Conservation (phyloP, 2,329 filamentous ascomycete species). For the Parastagonospora avenae region DNA sequence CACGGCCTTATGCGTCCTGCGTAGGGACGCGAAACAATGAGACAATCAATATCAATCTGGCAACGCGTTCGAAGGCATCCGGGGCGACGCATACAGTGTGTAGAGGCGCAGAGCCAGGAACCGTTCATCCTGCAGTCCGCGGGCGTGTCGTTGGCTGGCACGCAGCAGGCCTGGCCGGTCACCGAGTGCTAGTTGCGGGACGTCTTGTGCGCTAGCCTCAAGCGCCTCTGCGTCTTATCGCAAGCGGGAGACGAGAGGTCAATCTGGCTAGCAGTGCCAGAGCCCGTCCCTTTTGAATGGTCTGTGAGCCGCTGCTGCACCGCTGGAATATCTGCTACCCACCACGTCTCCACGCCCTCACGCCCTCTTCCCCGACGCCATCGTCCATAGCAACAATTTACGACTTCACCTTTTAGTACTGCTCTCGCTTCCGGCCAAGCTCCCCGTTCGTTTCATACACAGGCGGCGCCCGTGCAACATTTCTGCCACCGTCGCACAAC, state of each 20-base stretch:
- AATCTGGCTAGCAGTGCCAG: slow-evolving; percentile 5
- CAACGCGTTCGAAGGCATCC: no score
- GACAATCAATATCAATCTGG: no score
- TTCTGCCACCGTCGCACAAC: slow-evolving; percentile 36
- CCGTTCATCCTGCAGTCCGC: not conserved
- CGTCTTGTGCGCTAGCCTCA: no score
- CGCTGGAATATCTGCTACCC: slow-evolving; percentile 1
- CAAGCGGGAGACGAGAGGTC: no score
- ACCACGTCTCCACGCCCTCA: slow-evolving; percentile 6
- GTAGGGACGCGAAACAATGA: no score
- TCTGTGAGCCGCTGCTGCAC: slow-evolving; percentile 9
- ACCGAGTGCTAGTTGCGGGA: not conserved
- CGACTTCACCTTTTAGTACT: slow-evolving; percentile 4
- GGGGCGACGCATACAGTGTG: no score
- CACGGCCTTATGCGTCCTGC: no score
- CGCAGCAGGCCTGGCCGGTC: not conserved
- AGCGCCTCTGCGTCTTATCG: no score
- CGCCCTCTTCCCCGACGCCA: slow-evolving; percentile 4
- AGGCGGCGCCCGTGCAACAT: slow-evolving; percentile 30
- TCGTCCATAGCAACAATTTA: not conserved
- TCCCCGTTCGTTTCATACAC: slow-evolving; percentile 15
- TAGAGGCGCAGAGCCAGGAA: not conserved
- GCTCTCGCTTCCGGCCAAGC: slow-evolving; percentile 24
- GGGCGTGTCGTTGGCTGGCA: slow-evolving; percentile 6
- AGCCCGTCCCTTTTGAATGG: slow-evolving; percentile 11